Evolutionary conservation across 2,329 filamentous ascomycete species (phyloP).

Genomic region (Talaromyces sp.): DNA sequence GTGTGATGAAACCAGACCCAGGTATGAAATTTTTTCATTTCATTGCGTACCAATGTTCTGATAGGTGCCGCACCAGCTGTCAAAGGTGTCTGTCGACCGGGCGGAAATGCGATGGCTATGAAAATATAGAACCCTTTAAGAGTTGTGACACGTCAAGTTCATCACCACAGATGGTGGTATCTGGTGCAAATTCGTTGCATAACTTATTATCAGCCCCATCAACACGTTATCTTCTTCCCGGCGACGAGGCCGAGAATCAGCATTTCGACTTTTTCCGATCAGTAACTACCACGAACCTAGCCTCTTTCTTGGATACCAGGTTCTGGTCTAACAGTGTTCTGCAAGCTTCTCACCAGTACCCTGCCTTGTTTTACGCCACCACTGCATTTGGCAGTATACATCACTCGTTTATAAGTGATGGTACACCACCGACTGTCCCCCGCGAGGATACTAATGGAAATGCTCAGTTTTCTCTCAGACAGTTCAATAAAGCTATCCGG

Average conservation of each 20-base stretch:
- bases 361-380: constrained; percentile 9
- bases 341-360: constrained; percentile 8
- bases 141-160: neutral
- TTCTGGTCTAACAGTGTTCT: constrained; percentile 6
- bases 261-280: constrained; percentile 9
- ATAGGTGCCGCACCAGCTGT: constrained; percentile 1
- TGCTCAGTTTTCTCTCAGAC: constrained; percentile 4
- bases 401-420: constrained; percentile 5
- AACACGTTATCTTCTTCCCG: neutral
- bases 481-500: constrained; percentile 11
- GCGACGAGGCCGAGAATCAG: constrained; percentile 5
- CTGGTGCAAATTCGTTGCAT: neutral
- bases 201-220: neutral
- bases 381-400: constrained; percentile 9
- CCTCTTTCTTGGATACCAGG: neutral
- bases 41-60: neutral
- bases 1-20: constrained; percentile 8
- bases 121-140: neutral
- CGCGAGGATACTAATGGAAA: neutral
- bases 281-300: constrained; percentile 4
- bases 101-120: constrained; percentile 10
- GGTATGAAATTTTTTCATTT: neutral
- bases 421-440: constrained; percentile 2
- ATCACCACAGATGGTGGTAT: neutral
- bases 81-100: constrained; percentile 7